Evolutionary conservation across 768 basidiomycete species (phyloP).

Genomic region (Suillus brevipes): DNA sequence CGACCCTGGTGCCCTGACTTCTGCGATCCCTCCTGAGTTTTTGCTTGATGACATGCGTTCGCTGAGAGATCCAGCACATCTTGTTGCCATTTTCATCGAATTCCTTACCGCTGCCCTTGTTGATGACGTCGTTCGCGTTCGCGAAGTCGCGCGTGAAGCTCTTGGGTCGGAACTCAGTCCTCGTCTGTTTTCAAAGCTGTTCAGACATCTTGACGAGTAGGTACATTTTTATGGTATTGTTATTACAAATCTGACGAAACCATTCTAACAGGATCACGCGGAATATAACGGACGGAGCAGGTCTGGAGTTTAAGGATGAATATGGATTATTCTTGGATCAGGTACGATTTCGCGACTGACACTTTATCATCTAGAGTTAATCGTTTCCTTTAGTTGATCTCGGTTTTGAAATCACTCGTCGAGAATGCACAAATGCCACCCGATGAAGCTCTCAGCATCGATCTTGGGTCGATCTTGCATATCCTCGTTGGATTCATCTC

Average conservation of each 20-base stretch:
- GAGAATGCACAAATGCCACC: slow-evolving; percentile 62
- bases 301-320: slow-evolving; percentile 39
- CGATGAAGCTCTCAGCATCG: slow-evolving; percentile 62
- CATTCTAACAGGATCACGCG: slow-evolving; percentile 45
- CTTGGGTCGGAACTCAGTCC: slow-evolving; percentile 78
- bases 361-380: slow-evolving; percentile 13
- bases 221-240: slow-evolving; percentile 25
- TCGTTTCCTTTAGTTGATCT: slow-evolving; percentile 54
- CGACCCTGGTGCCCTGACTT: slow-evolving; percentile 48
- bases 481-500: slow-evolving; percentile 66
- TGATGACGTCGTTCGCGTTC: slow-evolving; percentile 58
- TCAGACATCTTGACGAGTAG: slow-evolving; percentile 75
- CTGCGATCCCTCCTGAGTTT: slow-evolving; percentile 53
- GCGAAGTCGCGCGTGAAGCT: slow-evolving; percentile 81
- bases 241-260: slow-evolving; percentile 2
- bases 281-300: slow-evolving; percentile 48
- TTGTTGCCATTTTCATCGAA: slow-evolving; percentile 65
- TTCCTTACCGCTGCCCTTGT: slow-evolving; percentile 71
- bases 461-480: slow-evolving; percentile 60
- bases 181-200: slow-evolving; percentile 61
- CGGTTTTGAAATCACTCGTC: slow-evolving; percentile 74
- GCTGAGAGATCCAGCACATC: slow-evolving; percentile 53
- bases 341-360: slow-evolving; percentile 37
- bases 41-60: slow-evolving; percentile 77
- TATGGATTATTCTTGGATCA: slow-evolving; percentile 68